Evolutionary conservation across 129 eudicot species (phyloP).

Genomic region (Tagetes erecta): DNA sequence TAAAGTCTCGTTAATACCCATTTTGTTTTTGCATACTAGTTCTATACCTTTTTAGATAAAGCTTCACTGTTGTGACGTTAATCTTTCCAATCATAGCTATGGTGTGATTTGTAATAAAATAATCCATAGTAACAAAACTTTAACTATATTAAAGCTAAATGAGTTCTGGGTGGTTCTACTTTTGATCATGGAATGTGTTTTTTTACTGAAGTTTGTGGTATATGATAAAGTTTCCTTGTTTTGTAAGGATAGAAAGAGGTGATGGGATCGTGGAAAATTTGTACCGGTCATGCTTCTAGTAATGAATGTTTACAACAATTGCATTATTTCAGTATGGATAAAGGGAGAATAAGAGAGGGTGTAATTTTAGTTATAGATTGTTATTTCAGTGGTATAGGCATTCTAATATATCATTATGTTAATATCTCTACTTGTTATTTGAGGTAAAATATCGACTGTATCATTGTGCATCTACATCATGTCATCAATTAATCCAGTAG

Average conservation of each 20-base stretch:
- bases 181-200: not conserved
- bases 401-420: not conserved
- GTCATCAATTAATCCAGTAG: not conserved
- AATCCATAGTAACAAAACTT: too few species aligned
- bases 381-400: not conserved
- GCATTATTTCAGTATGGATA: not conserved
- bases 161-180: not conserved
- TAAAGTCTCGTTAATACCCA: not conserved
- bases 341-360: not conserved
- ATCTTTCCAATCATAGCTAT: slow-evolving; percentile 15
- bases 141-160: too few species aligned
- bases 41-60: slow-evolving; percentile 10
- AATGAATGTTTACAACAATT: slow-evolving; percentile 5
- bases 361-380: slow-evolving; percentile 8
- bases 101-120: slow-evolving; percentile 2
- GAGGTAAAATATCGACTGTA: not conserved
- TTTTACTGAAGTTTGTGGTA: too few species aligned
- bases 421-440: not conserved
- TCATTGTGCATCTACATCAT: not conserved
- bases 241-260: not conserved
- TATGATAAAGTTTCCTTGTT: too few species aligned
- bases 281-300: not conserved
- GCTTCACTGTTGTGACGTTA: not conserved
- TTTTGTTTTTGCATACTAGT: slow-evolving; percentile 8
- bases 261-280: not conserved